Evolutionary conservation across 208 protist species (phyloP), one percentile per base, ranked within the genome.

Genomic region (Baffinella frigidus): DNA sequence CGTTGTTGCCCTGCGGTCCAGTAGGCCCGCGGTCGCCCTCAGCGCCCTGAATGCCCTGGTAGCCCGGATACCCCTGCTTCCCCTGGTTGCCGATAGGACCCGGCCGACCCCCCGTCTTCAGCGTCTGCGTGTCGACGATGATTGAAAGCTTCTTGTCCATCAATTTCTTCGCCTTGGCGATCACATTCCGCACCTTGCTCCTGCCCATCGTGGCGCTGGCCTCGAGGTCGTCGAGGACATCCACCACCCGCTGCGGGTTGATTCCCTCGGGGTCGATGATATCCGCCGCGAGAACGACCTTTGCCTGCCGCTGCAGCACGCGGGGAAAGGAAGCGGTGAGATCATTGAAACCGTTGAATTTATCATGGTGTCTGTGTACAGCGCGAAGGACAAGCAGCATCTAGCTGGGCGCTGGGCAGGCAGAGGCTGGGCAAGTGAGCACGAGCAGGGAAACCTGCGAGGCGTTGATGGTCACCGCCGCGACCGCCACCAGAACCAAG

Each of bases 91-190:
- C 81, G 11, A 11, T 35, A 30, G 81, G 81, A 45, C 81, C 81
- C 9, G 81, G 81, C 27, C 10, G 44, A 10, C 81, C 81, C 5
- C 81, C 81, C n/a, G 41, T 41, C 50, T 89, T 89, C 20, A 89
- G 33, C 35, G 81, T 89, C 51, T 89, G 81, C 10, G 81, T 89
- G 61, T 89, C 81, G n/a, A 89, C 81, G 41, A 89, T 71, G 38
- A 89, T 68, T 10, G 50, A 71, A 68, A 89, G 81, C 5, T 72
- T 7, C 39, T 89, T 89, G 51, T 89, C 81, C 14, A 68, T 5
- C 11, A 89, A 35, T 45, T 89, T 89, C 81, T 89, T 89, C 11
- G 81, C 50, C 11, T 89, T 56, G 11, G 20, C 43, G 20, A 89
- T 10, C 17, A 68, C 20, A 30, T 5, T 68, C 7, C 81, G 45